Evolutionary conservation across 805 yeast species (phyloP).

Genomic region (Candida nitratophila): DNA sequence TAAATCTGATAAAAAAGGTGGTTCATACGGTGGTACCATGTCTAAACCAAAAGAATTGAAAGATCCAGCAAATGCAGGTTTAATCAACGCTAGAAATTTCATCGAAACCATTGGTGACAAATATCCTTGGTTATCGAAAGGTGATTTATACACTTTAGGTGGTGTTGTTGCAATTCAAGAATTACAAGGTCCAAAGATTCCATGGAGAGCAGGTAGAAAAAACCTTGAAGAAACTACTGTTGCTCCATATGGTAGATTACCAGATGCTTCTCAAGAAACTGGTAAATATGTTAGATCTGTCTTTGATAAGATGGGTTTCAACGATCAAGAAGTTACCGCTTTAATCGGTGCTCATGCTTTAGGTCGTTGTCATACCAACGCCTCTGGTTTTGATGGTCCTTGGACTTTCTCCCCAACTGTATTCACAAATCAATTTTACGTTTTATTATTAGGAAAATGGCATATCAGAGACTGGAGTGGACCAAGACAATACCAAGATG

Average conservation of each 20-base stretch:
- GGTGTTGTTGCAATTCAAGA: constrained; percentile 60
- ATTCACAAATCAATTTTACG: constrained; percentile 71
- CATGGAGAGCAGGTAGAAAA: constrained; percentile 47
- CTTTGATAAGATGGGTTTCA: constrained; percentile 40
- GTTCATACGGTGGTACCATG: constrained; percentile 52
- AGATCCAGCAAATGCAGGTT: constrained; percentile 45
- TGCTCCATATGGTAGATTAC: constrained; percentile 45
- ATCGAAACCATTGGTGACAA: constrained; percentile 46
- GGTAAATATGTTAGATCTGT: constrained; percentile 36
- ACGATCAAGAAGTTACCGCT: constrained; percentile 39
- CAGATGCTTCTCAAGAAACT: constrained; percentile 40
- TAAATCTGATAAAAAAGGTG: constrained; percentile 33
- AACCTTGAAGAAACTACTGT: constrained; percentile 27
- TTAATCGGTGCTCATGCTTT: constrained; percentile 42
- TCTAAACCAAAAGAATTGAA: constrained; percentile 40
- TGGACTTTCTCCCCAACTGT: constrained; percentile 80
- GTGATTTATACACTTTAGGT: constrained; percentile 69
- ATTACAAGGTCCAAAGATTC: constrained; percentile 56
- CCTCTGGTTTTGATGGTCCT: constrained; percentile 81
- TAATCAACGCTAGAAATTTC: constrained; percentile 47
- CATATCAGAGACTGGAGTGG: constrained; percentile 51
- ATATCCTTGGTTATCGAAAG: constrained; percentile 56
- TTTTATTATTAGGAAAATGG: constrained; percentile 52
- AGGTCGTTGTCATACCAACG: constrained; percentile 42
- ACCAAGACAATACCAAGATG: constrained; percentile 56